A percentile compares a stretch with the other conserved stretches of the same genome.
phyloP scores from a whole-genome alignment of 495 filamentous ascomycete species.

The Penicillium cosmopolitanum region DNA sequence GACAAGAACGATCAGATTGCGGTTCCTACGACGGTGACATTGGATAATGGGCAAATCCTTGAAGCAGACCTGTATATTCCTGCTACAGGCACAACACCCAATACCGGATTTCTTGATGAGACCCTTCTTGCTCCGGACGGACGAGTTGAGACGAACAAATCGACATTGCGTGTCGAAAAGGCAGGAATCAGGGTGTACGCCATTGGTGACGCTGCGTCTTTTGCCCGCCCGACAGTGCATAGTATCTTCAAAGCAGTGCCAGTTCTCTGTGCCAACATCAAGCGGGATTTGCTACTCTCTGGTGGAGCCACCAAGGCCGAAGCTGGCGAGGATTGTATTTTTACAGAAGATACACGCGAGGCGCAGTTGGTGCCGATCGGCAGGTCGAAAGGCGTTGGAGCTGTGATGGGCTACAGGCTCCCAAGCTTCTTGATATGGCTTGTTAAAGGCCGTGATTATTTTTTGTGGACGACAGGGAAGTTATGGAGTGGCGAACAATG shows the following conservation, averaged over 20 bases:
- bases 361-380: conserved; percentile 62
- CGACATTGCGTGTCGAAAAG: conserved; percentile 50
- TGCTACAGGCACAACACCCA: conserved; percentile 48
- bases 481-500: conserved; percentile 58
- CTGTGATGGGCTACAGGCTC: conserved; percentile 53
- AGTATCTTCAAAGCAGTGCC: conserved; percentile 45
- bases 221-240: conserved; percentile 38
- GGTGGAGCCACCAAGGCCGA: conserved; percentile 7
- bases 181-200: conserved; percentile 54
- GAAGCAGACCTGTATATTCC: conserved; percentile 54
- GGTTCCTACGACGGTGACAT: not conserved
- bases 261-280: conserved; percentile 48
- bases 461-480: conserved; percentile 51
- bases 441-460: conserved; percentile 67
- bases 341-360: conserved; percentile 45
- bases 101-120: conserved; percentile 44
- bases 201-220: conserved; percentile 45
- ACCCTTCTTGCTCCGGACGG: conserved; percentile 37
- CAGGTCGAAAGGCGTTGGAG: conserved; percentile 55
- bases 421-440: conserved; percentile 61
- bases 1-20: conserved; percentile 13
- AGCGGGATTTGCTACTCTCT: conserved; percentile 38
- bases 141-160: conserved; percentile 44
- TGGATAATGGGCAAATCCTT: conserved; percentile 36
- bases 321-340: conserved; percentile 23